Conservation (phyloP, 2,329 filamentous ascomycete genomes). For the Chrysoporthe austroafricana region DNA sequence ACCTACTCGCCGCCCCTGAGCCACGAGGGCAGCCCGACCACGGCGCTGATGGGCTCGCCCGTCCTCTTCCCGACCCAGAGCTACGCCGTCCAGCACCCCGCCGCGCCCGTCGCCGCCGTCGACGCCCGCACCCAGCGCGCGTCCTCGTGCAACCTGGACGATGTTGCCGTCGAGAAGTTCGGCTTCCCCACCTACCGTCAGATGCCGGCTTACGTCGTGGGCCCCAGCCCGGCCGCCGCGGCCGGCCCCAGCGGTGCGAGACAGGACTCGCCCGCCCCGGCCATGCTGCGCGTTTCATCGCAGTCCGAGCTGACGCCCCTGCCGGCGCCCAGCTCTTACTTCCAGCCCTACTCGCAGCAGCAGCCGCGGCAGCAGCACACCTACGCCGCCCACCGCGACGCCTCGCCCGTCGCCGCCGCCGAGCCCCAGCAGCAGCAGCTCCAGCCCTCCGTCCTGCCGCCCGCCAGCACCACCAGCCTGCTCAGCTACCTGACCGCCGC, state of each 20-base stretch:
- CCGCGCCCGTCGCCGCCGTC: background rate
- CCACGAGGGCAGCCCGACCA: conserved; percentile 41
- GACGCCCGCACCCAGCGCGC: conserved; percentile 58
- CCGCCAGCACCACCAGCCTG: conserved; percentile 66
- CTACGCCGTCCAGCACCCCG: conserved; percentile 34
- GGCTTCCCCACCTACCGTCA: conserved; percentile 86
- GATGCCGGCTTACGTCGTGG: conserved; percentile 60
- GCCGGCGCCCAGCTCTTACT: conserved; percentile 41
- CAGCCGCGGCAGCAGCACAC: conserved; percentile 32
- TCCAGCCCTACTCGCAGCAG: conserved; percentile 41
- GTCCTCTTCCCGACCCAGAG: conserved; percentile 54
- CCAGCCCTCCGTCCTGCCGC: conserved; percentile 44
- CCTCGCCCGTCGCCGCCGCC: conserved; percentile 45
- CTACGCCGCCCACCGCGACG: conserved; percentile 49
- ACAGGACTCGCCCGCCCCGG: conserved; percentile 33
- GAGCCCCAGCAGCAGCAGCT: conserved; percentile 38
- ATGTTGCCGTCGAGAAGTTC: conserved; percentile 67
- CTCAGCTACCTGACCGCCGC: conserved; percentile 76
- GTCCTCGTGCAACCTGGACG: conserved; percentile 71
- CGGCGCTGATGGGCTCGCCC: conserved; percentile 66
- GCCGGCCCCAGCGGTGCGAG: conserved; percentile 34
- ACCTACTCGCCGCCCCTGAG: conserved; percentile 41
- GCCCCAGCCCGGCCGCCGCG: conserved; percentile 31
- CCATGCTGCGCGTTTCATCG: conserved; percentile 33
- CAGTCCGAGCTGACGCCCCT: conserved; percentile 39